Conservation (phyloP, 345 rosid species). For the Brassica carinata region DNA sequence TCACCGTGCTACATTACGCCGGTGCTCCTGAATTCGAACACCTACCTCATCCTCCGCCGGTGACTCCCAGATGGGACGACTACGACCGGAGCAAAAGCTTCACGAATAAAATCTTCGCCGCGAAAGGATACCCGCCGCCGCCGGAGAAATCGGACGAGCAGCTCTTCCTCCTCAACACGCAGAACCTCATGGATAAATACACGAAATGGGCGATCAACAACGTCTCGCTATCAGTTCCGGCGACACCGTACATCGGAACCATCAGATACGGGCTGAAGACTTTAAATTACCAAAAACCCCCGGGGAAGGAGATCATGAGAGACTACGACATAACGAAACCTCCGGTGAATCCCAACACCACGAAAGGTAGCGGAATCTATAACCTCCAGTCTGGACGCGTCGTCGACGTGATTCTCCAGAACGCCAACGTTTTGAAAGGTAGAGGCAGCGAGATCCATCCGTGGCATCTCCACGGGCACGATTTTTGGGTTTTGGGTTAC, state of each 20-base stretch:
- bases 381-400: background rate
- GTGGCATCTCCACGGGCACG: background rate
- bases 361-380: background rate
- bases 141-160: background rate
- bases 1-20: conserved; percentile 56
- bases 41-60: conserved; percentile 52
- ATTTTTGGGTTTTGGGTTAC: background rate
- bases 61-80: conserved; percentile 68
- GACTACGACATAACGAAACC: background rate
- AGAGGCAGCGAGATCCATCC: background rate
- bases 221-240: background rate
- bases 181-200: background rate
- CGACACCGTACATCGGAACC: background rate
- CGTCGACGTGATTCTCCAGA: background rate
- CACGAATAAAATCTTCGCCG: conserved; percentile 27
- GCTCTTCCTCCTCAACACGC: background rate
- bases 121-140: background rate
- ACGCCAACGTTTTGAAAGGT: background rate
- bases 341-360: background rate
- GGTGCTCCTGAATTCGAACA: conserved; percentile 39
- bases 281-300: background rate
- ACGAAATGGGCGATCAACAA: background rate
- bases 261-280: background rate
- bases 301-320: background rate
- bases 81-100: conserved; percentile 53